Base-by-base conservation (phyloP, 768 basidiomycete species). In the Coprinopsis sp. region DNA sequence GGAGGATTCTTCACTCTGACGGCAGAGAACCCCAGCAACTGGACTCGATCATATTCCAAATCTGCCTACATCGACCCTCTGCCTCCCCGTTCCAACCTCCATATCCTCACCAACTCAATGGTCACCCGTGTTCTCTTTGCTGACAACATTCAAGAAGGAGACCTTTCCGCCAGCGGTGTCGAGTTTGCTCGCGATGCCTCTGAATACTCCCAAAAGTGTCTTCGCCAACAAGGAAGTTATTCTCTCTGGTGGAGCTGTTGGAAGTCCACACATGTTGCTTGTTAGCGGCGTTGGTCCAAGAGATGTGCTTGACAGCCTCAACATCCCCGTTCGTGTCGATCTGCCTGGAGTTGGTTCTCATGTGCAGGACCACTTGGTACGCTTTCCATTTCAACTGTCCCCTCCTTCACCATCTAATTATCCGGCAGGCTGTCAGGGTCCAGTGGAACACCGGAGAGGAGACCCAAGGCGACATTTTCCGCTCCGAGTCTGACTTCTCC, bases 1-100 rank as follows among this genome's bases (percentile, higher is more conserved):
- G 78, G 81, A 46, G 66, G 69, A 3, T 77, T 77, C 57, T 71
- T 85, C 59, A 72, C 80, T 1, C 69, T 78, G 4, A 74, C 74
- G 6, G 66, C 76, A 7, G 78, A 86, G 59, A 85, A 87, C 63
- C 77, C 79, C 1, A 46, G 66, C 18, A 84, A 83, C 63, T 79
- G 78, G 72, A 83, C 81, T 7, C 77, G 84, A 34, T 83, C 81
- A 3, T 84, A 86, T 65, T 69, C 82, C 28, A 74, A 76, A 52
- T 73, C 79, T 1, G 82, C 76, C 0, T 84, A 82, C 68, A 77
- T 84, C 63, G 84, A 85, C 60, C 70, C 77, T 3, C 69, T 84
- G 1, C 78, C 82, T 0, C 73, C 79, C 18, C 76, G 82, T 34
- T 47, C 71, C 19, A 87, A 87, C 56, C 72, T 87, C 31, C 75